A percentile compares a stretch with the other conserved stretches of the same genome.
Evolutionary conservation across 2,329 filamentous ascomycete genomes (phyloP).

Genomic region (Alternaria arbusti): DNA sequence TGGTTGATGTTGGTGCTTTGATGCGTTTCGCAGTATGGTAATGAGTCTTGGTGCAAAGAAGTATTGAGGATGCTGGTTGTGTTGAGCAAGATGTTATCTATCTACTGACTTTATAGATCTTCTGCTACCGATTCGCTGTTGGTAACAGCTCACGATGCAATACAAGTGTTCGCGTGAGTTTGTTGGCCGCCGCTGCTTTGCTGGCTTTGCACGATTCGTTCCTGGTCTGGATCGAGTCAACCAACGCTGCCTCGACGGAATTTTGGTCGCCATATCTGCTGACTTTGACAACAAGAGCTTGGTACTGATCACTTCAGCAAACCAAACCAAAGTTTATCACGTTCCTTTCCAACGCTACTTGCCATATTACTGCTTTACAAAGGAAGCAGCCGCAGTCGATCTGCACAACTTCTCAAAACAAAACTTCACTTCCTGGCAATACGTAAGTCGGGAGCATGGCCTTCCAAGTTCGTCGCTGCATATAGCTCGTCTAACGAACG

Average conservation of each 20-base stretch:
- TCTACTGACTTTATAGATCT: not conserved
- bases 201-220: not conserved
- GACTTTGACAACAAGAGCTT: not conserved
- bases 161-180: not conserved
- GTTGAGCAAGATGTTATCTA: not conserved
- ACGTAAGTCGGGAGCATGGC: not conserved
- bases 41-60: not conserved
- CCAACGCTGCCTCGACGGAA: not conserved
- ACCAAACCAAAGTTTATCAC: not conserved
- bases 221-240: not conserved
- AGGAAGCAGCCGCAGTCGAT: not conserved
- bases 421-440: not conserved
- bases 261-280: not conserved
- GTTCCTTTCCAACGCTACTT: not conserved
- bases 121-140: not conserved
- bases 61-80: not conserved
- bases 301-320: not conserved
- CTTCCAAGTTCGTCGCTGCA: not conserved
- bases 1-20: not conserved
- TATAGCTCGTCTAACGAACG: not conserved
- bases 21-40: not conserved
- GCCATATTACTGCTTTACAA: fast-evolving
- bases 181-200: not conserved
- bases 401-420: not conserved
- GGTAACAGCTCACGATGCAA: not conserved